Percentiles rank a stretch among this genome's conserved stretches.
Evolutionary conservation across 2,329 filamentous ascomycete species (phyloP).

Genomic region (Calonectria hawksworthii): DNA sequence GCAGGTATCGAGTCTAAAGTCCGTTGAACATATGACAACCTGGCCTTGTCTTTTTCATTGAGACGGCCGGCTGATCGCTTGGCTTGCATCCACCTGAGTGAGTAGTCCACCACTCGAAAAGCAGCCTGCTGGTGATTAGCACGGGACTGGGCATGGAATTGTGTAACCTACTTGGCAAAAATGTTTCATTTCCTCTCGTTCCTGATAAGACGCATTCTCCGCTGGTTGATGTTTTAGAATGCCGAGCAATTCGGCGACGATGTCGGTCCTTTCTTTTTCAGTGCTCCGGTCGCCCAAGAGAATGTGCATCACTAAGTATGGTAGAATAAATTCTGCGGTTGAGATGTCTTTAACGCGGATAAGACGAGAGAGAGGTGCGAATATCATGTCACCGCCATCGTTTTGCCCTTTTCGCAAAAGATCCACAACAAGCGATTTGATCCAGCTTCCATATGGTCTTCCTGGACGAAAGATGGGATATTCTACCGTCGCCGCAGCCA

Average conservation of each 20-base stretch:
- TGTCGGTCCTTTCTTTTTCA: slow-evolving; percentile 72
- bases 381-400: slow-evolving; percentile 81
- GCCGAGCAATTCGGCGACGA: slow-evolving; percentile 80
- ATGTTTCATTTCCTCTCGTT: slow-evolving; percentile 82
- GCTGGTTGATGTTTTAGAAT: slow-evolving; percentile 76
- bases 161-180: slow-evolving; percentile 83
- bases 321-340: slow-evolving; percentile 89
- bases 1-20: slow-evolving; percentile 76
- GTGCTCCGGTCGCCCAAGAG: slow-evolving; percentile 77
- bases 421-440: slow-evolving; percentile 84
- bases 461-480: slow-evolving; percentile 85
- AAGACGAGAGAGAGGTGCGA: slow-evolving; percentile 84
- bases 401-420: slow-evolving; percentile 84
- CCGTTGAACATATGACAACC: slow-evolving; percentile 63
- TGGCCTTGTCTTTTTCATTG: slow-evolving; percentile 60
- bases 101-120: slow-evolving; percentile 92
- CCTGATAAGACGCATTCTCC: slow-evolving; percentile 66
- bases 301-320: slow-evolving; percentile 87
- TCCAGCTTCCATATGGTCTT: slow-evolving; percentile 83
- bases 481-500: slow-evolving; percentile 66
- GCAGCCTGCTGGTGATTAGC: slow-evolving; percentile 72
- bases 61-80: slow-evolving; percentile 62
- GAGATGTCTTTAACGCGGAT: slow-evolving; percentile 89
- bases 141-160: background rate
- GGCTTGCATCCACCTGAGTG: slow-evolving; percentile 89